Conservation (phyloP, 805 yeast genomes). For the Clavispora fructus region DNA sequence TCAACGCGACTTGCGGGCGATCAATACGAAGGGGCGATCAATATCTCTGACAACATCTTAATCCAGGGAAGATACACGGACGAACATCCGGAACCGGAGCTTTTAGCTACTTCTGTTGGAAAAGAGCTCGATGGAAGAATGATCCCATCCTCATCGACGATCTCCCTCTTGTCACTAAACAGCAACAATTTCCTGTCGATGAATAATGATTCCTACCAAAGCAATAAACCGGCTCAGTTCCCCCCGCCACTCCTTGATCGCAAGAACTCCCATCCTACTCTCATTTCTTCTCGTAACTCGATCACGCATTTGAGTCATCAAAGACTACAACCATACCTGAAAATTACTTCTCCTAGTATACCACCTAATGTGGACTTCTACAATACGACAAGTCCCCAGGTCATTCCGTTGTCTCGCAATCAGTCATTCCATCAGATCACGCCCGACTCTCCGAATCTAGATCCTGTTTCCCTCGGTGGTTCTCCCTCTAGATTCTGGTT, state of each 20-base stretch:
- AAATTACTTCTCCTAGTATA: conserved; percentile 25
- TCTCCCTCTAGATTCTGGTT: conserved; percentile 54
- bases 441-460: conserved; percentile 51
- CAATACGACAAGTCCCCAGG: conserved; percentile 18
- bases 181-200: conserved; percentile 9
- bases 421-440: conserved; percentile 9
- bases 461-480: conserved; percentile 48
- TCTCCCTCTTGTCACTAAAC: conserved; percentile 34
- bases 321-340: conserved; percentile 33
- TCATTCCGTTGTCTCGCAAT: conserved; percentile 24
- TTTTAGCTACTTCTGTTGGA: conserved; percentile 40
- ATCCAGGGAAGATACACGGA: conserved; percentile 9
- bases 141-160: conserved; percentile 40
- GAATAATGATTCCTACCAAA: not conserved
- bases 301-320: conserved; percentile 24
- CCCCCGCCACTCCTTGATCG: conserved; percentile 8
- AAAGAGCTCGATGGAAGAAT: conserved; percentile 35
- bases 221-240: not conserved
- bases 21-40: conserved; percentile 10
- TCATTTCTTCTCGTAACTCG: conserved; percentile 15
- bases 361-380: conserved; percentile 9
- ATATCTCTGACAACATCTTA: not conserved
- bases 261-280: conserved; percentile 13
- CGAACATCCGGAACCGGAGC: conserved; percentile 42
- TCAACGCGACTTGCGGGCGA: conserved; percentile 25